Percentiles rank a stretch among this genome's conserved stretches.
These are phyloP conservation scores for Murraya koenigii DNA, from an alignment of 345 rosid genomes.

Conservation along the genomic window DNA sequence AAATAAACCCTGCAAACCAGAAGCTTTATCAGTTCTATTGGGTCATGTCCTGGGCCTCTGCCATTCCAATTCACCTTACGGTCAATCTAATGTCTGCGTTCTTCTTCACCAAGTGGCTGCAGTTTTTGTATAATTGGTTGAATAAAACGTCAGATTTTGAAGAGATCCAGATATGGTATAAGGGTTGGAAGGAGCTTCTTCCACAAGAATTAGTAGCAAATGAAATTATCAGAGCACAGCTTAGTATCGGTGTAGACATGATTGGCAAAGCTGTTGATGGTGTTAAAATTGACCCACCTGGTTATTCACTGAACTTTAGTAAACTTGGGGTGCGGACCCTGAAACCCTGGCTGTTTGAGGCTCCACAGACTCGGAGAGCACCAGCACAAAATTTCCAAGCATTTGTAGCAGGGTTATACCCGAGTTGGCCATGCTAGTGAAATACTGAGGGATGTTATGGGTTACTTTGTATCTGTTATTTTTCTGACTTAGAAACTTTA, in stretches of 20 bases:
- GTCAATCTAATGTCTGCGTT: conserved; percentile 79
- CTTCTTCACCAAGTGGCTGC: conserved; percentile 84
- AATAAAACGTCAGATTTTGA: conserved; percentile 62
- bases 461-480: too few relatives aligned
- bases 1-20: conserved; percentile 42
- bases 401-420: conserved; percentile 9
- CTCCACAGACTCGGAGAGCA: conserved; percentile 39
- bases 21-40: conserved; percentile 63
- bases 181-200: conserved; percentile 61
- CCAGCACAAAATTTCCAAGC: conserved; percentile 37
- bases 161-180: conserved; percentile 73
- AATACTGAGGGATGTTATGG: too few relatives aligned
- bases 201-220: too few relatives aligned
- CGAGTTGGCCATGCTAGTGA: too few relatives aligned
- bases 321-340: too few relatives aligned
- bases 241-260: conserved; percentile 25
- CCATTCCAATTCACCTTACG: conserved; percentile 76
- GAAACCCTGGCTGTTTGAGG: conserved; percentile 41
- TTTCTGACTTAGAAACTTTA: too few relatives aligned
- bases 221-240: conserved; percentile 60
- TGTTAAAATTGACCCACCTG: conserved; percentile 62
- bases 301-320: conserved; percentile 38
- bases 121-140: conserved; percentile 79
- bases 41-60: conserved; percentile 86
- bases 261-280: conserved; percentile 77